Evolutionary conservation across 306 rosid genomes (phyloP).

Genomic region (Vigna trinervia): DNA sequence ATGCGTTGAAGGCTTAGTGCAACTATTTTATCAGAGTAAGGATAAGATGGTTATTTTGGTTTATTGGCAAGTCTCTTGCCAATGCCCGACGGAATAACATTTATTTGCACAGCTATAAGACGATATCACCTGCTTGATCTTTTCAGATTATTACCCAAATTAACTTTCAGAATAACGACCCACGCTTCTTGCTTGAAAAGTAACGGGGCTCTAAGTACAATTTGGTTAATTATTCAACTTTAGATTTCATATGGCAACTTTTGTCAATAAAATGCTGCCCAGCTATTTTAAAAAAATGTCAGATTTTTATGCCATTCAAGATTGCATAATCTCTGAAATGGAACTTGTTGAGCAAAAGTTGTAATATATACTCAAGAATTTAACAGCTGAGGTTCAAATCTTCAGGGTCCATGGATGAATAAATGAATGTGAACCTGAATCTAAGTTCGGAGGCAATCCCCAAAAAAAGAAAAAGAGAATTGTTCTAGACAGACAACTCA

Average conservation of each 20-base stretch:
- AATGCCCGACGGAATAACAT: background rate
- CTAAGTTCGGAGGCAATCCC: conserved; percentile 4
- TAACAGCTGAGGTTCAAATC: conserved; percentile 11
- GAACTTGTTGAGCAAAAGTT: conserved; percentile 16
- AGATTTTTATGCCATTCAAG: conserved; percentile 2
- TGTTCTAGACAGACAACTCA: background rate
- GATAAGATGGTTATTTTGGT: background rate
- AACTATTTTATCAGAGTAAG: background rate
- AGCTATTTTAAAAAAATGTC: background rate
- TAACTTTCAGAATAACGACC: background rate
- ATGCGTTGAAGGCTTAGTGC: background rate
- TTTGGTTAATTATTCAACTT: conserved; percentile 9
- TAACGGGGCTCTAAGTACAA: background rate
- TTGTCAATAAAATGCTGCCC: conserved; percentile 1
- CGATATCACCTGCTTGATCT: background rate
- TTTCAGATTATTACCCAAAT: background rate
- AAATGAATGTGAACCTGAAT: conserved; percentile 10
- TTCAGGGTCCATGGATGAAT: background rate
- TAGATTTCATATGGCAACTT: background rate
- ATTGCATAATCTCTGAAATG: conserved; percentile 6
- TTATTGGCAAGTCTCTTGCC: background rate
- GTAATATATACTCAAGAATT: background rate
- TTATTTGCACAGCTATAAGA: background rate
- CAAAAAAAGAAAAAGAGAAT: background rate
- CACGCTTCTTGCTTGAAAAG: background rate